Conservation (phyloP, 1,284 basidiomycete species). For the Afroboletus lepidellus region DNA sequence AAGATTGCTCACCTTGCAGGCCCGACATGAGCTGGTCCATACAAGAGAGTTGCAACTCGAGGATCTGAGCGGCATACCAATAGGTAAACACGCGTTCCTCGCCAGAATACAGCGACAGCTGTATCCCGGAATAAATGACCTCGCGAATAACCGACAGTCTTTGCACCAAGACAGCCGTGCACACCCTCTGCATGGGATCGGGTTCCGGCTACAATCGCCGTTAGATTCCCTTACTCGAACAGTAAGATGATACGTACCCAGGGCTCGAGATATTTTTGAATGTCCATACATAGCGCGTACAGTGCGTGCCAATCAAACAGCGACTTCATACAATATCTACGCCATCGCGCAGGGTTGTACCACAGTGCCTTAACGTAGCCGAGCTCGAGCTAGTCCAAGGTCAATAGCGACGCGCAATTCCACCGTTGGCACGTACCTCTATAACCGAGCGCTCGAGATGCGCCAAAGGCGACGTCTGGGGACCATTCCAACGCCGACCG, state of each 20-base stretch:
- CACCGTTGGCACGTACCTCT: constrained; percentile 43
- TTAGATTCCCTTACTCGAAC: constrained; percentile 3
- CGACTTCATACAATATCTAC: constrained; percentile 62
- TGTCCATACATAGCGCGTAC: constrained; percentile 46
- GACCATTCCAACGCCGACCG: constrained; percentile 37
- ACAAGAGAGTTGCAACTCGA: constrained; percentile 53
- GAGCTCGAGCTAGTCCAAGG: constrained; percentile 49
- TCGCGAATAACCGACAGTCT: constrained; percentile 63
- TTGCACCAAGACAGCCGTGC: constrained; percentile 49
- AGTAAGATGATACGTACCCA: constrained; percentile 29
- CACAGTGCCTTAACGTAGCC: constrained; percentile 59
- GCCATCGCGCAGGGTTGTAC: constrained; percentile 65
- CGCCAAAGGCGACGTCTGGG: constrained; percentile 35
- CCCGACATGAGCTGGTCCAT: constrained; percentile 48
- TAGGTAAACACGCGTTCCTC: constrained; percentile 72
- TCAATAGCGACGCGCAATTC: constrained; percentile 5
- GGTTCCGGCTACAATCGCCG: constrained; percentile 16
- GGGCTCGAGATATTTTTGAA: constrained; percentile 36
- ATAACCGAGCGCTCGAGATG: constrained; percentile 55
- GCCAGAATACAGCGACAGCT: constrained; percentile 68
- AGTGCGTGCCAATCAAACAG: constrained; percentile 62
- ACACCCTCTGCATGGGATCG: constrained; percentile 41
- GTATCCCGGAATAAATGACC: constrained; percentile 72
- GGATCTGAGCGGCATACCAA: constrained; percentile 62
- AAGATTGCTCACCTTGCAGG: constrained; percentile 35